Conservation (phyloP, 2,329 filamentous ascomycete genomes). For the Sclerotinia sclerotiorum region DNA sequence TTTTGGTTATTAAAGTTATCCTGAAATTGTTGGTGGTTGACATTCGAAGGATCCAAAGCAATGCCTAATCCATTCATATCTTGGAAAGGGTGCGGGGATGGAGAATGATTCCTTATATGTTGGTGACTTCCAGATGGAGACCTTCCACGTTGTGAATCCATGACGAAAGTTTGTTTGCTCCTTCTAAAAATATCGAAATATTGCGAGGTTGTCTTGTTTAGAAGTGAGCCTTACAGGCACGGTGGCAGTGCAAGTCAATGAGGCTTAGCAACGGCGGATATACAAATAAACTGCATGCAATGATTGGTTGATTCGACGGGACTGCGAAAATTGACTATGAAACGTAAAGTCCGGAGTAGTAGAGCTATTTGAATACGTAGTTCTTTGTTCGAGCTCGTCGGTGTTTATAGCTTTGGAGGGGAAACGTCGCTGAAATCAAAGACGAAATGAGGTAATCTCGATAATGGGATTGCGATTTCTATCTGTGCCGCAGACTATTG, state of each 20-base stretch:
- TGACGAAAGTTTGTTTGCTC: conserved; percentile 42
- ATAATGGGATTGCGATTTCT: conserved; percentile 15
- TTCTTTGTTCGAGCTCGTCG: conserved; percentile 16
- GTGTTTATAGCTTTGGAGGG: conserved; percentile 6
- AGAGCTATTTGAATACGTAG: conserved; percentile 5
- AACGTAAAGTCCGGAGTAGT: background rate
- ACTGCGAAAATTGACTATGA: background rate
- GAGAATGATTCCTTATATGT: conserved; percentile 60
- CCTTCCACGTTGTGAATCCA: conserved; percentile 61
- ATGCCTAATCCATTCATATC: conserved; percentile 56
- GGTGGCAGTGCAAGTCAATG: conserved; percentile 23
- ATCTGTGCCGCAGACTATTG: conserved; percentile 11
- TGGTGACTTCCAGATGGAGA: conserved; percentile 61
- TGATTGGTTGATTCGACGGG: conserved; percentile 13
- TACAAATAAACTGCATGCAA: background rate
- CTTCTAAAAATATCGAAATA: conserved; percentile 38
- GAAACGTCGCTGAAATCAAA: conserved; percentile 3
- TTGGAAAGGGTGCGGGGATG: conserved; percentile 54
- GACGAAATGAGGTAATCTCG: conserved; percentile 24
- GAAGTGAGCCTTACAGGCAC: conserved; percentile 25
- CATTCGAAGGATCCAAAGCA: conserved; percentile 48
- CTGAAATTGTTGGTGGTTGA: conserved; percentile 45
- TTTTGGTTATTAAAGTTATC: conserved; percentile 44
- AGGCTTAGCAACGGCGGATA: conserved; percentile 19
- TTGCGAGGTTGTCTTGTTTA: conserved; percentile 18